Evolutionary conservation across 768 basidiomycete genomes (phyloP).

Genomic region (Russula sp.): DNA sequence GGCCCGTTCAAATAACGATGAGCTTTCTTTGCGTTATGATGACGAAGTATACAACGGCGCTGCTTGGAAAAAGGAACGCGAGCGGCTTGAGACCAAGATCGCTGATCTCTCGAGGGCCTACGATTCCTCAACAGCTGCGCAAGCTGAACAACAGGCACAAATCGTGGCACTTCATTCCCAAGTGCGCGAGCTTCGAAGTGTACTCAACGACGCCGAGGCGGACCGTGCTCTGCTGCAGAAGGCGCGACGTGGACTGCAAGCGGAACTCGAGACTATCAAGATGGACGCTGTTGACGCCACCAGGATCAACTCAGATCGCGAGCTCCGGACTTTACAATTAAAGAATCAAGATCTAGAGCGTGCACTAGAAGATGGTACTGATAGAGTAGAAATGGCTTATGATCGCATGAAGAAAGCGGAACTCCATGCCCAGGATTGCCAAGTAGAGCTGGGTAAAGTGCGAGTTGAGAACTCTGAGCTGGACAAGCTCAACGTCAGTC

Average conservation of each 20-base stretch:
- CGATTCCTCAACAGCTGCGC: constrained; percentile 61
- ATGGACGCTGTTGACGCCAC: constrained; percentile 62
- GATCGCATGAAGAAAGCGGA: constrained; percentile 83
- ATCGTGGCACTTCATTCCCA: constrained; percentile 80
- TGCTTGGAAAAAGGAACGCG: constrained; percentile 84
- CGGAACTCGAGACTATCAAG: constrained; percentile 75
- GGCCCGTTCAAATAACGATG: constrained; percentile 66
- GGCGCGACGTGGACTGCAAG: constrained; percentile 71
- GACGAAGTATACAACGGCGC: constrained; percentile 72
- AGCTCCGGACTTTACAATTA: constrained; percentile 65
- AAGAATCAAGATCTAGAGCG: constrained; percentile 79
- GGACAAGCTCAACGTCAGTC: constrained; percentile 65
- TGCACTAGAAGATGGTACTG: constrained; percentile 69
- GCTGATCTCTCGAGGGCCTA: constrained; percentile 65
- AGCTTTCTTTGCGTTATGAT: constrained; percentile 65
- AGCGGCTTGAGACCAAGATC: constrained; percentile 80
- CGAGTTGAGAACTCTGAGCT: constrained; percentile 77
- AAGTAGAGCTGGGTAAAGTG: constrained; percentile 66
- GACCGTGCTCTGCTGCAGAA: constrained; percentile 74
- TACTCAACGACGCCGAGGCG: constrained; percentile 80
- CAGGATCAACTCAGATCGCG: constrained; percentile 63
- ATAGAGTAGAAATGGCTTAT: constrained; percentile 60
- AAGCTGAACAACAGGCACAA: constrained; percentile 76
- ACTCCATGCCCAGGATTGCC: constrained; percentile 62
- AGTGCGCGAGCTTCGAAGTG: constrained; percentile 72